phyloP scores from a whole-genome alignment of 179 eudicot genomes.

The Silene vulgaris region DNA sequence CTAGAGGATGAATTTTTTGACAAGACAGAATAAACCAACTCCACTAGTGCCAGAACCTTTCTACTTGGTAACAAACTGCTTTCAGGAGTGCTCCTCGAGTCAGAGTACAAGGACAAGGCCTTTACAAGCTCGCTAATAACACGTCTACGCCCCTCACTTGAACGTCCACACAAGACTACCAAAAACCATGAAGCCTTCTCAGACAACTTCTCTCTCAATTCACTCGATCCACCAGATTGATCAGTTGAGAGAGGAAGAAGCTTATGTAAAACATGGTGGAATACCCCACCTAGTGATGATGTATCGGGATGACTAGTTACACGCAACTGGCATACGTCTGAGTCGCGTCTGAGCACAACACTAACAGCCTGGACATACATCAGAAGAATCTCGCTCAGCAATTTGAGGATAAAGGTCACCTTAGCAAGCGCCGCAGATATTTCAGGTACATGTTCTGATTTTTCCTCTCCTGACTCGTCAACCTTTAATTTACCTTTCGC shows the following conservation, averaged over 20 bases:
- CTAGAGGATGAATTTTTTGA: constrained; percentile 82
- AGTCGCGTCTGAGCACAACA: constrained; percentile 75
- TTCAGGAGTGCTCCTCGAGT: constrained; percentile 44
- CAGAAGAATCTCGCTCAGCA: constrained; percentile 83
- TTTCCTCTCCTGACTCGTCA: constrained; percentile 61
- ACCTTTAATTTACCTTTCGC: constrained; percentile 88
- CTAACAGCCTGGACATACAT: constrained; percentile 92
- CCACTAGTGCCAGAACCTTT: constrained; percentile 75
- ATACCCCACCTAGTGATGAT: constrained; percentile 62
- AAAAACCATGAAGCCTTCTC: constrained; percentile 98
- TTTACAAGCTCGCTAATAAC: constrained; percentile 84
- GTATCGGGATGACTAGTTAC: constrained; percentile 46
- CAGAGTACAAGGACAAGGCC: constrained; percentile 54
- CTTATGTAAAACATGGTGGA: constrained; percentile 77
- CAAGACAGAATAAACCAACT: constrained; percentile 75
- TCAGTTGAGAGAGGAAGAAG: constrained; percentile 65
- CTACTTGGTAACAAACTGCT: constrained; percentile 65
- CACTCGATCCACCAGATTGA: constrained; percentile 59
- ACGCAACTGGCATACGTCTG: constrained; percentile 60
- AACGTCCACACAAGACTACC: constrained; percentile 94
- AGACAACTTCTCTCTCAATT: constrained; percentile 73
- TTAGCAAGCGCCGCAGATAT: constrained; percentile 76
- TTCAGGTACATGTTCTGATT: constrained; percentile 50
- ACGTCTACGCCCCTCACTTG: constrained; percentile 92
- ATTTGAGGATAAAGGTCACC: constrained; percentile 85